Evolutionary conservation across 148 eudicot species (phyloP).

Genomic region (Vaccinium myrtillus): DNA sequence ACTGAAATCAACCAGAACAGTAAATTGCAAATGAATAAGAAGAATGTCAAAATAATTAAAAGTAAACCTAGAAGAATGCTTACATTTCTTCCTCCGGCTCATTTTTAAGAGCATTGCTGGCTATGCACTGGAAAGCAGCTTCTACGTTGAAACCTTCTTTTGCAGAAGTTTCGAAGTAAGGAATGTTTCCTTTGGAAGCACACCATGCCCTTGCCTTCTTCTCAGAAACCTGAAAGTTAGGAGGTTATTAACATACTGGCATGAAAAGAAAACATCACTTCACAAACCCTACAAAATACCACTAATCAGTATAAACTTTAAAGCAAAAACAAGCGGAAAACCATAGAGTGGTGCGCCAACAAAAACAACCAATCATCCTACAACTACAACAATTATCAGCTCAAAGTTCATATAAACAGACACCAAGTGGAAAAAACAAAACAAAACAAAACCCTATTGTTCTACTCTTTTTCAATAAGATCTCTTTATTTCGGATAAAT

Average conservation of each 20-base stretch:
- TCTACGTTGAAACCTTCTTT: constrained; percentile 81
- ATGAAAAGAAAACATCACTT: neutral
- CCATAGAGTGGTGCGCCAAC: neutral
- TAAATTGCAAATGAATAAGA: neutral
- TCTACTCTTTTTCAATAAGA: neutral
- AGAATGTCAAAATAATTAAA: neutral
- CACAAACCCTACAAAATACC: neutral
- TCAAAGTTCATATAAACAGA: neutral
- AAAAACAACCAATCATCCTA: neutral
- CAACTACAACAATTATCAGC: neutral
- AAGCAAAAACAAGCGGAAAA: neutral
- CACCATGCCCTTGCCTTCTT: constrained; percentile 87
- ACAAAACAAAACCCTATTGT: neutral
- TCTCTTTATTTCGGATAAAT: neutral
- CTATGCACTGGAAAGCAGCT: constrained; percentile 76
- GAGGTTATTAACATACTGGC: neutral
- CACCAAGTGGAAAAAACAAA: neutral
- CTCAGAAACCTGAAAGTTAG: constrained; percentile 55
- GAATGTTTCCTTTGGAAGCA: constrained; percentile 73
- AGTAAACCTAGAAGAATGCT: constrained; percentile 25
- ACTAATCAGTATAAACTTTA: neutral
- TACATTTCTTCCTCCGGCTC: constrained; percentile 83
- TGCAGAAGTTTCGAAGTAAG: constrained; percentile 85
- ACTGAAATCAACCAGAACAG: neutral
- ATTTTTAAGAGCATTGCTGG: constrained; percentile 65